A percentile compares a stretch with the other conserved stretches of the same genome.
Conservation (phyloP, 306 rosid species). For the Dalbergia cochinchinensis region DNA sequence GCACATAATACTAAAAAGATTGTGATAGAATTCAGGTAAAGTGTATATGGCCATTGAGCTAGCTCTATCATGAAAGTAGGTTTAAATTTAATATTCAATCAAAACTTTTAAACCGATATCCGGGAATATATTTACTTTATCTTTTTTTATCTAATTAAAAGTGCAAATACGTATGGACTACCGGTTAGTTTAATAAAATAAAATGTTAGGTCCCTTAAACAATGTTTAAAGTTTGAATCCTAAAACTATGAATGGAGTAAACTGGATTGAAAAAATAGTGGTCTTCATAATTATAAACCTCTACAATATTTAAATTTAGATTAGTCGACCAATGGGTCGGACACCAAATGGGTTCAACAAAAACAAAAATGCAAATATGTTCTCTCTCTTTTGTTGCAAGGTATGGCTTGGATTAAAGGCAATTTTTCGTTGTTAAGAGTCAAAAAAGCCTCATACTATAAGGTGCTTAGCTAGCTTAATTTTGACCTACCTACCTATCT, state of each 20-base stretch:
- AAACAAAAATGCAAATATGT: background rate
- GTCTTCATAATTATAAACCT: too few species aligned
- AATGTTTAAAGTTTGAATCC: too few species aligned
- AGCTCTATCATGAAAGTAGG: slow-evolving; percentile 6
- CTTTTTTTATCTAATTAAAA: background rate
- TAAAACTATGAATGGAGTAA: too few species aligned
- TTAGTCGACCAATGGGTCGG: too few species aligned
- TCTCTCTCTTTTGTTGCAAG: background rate
- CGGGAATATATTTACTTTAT: slow-evolving; percentile 7
- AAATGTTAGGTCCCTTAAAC: too few species aligned
- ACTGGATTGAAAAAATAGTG: too few species aligned
- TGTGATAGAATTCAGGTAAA: slow-evolving; percentile 28
- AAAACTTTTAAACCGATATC: slow-evolving; percentile 1
- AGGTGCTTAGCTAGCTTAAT: background rate
- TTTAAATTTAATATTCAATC: slow-evolving; percentile 44
- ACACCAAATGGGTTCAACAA: too few species aligned
- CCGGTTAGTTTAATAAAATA: too few species aligned
- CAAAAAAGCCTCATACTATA: background rate
- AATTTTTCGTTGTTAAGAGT: background rate
- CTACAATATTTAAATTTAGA: too few species aligned
- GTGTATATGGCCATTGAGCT: slow-evolving; percentile 24
- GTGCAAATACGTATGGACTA: background rate
- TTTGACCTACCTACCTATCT: background rate
- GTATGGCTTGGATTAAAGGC: background rate
- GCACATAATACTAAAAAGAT: slow-evolving; percentile 22